Evolutionary conservation across 306 rosid genomes (phyloP).

Genomic region (Vigna mungo): DNA sequence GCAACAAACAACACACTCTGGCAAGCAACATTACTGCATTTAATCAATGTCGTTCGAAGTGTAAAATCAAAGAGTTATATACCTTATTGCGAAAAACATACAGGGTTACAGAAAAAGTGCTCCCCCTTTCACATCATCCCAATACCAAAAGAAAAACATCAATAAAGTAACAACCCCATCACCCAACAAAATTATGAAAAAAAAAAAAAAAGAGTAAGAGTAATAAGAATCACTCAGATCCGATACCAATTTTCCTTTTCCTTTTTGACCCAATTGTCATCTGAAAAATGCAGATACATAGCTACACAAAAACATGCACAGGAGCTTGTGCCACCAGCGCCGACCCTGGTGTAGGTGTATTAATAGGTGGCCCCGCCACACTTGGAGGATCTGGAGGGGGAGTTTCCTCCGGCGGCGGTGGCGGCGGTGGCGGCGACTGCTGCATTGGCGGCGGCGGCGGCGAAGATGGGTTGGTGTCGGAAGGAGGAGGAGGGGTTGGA

Average conservation of each 20-base stretch:
- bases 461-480: slow-evolving; percentile 31
- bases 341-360: slow-evolving; percentile 65
- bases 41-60: neutral
- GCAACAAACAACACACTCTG: slow-evolving; percentile 49
- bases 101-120: slow-evolving; percentile 50
- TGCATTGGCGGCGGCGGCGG: slow-evolving; percentile 36
- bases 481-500: slow-evolving; percentile 52
- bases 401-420: slow-evolving; percentile 31
- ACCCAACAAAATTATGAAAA: neutral
- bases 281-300: slow-evolving; percentile 37
- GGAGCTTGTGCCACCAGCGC: slow-evolving; percentile 62
- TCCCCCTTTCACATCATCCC: too few species aligned
- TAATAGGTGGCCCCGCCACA: slow-evolving; percentile 59
- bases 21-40: slow-evolving; percentile 47
- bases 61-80: neutral
- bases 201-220: neutral
- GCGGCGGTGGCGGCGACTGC: slow-evolving; percentile 35
- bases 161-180: too few species aligned
- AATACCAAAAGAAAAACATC: too few species aligned
- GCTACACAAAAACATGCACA: slow-evolving; percentile 45
- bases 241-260: slow-evolving; percentile 1
- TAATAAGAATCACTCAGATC: slow-evolving; percentile 35
- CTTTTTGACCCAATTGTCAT: neutral
- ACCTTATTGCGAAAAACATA: neutral
- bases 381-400: slow-evolving; percentile 40